Base-by-base conservation (phyloP, 1,284 basidiomycete genomes). In the Ustilago bromivora region DNA sequence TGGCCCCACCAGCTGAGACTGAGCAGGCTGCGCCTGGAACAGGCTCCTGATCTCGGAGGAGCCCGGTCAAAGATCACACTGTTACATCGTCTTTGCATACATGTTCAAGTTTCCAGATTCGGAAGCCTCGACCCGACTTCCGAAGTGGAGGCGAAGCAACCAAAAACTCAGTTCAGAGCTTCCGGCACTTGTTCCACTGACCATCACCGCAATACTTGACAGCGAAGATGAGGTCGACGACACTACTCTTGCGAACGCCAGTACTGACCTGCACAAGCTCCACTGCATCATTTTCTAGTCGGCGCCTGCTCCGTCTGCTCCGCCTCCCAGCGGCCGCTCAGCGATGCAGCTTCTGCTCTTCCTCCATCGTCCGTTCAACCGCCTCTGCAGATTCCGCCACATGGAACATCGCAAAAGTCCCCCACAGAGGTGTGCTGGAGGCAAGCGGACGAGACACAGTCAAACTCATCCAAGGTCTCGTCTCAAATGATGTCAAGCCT, bases 401-500 rank as follows among this genome's bases (percentile, higher is more conserved):
- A 38, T 73, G 71, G 57, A 72, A 72, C 23, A 13, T 63, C 12
- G 78, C 69, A 23, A 71, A 46, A 23, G 69, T 80, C 0, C 75
- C 79, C 1, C 41, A 73, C 38, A 67, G 79, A 9, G 71, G 70
- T 8, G 57, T 98, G 15, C 87, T 97, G 28, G 91, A 92, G 52
- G 88, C 98, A 31, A 89, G 91, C 13, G 96, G 96, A 31, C 90
- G 91, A 12, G 94, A 98, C 74, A 92, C 93, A 3, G 87, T 91
- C 28, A 92, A 92, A 71, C 97, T 98, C 83, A 89, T 98, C 68
- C 94, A 98, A 85, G 96, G 96, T 19, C 88, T 97, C 53, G 89
- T 96, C 54, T 89, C 90, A 88, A 83, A 90, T 88, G 79, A 90
- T 92, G 81, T 87, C 61, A 56, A 53, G n/a, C 23, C 61, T 1